A percentile compares a stretch with the other conserved stretches of the same genome.
These are phyloP conservation scores for Cladosporium sphaerospermum DNA, from an alignment of 2,329 filamentous ascomycete species.

Conservation along the genomic window DNA sequence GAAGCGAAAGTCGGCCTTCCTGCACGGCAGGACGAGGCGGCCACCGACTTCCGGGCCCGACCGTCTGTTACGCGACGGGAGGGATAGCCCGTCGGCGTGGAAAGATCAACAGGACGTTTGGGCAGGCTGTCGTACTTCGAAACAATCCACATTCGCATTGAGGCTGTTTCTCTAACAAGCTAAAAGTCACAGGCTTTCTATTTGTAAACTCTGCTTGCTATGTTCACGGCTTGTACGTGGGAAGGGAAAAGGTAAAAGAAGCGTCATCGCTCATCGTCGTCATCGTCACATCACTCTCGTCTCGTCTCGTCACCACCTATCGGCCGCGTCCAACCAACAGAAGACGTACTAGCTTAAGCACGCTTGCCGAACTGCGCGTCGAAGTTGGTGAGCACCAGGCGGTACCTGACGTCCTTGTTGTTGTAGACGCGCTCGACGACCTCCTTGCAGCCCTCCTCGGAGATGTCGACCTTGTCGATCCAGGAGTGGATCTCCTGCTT, in stretches of 20 bases:
- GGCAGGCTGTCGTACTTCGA: no score
- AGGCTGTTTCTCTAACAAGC: no score
- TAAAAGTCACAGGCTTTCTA: no score
- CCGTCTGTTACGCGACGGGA: no score
- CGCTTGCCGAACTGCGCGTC: conserved; percentile 60
- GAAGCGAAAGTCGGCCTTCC: no score
- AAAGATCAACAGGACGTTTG: no score
- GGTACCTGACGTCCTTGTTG: conserved; percentile 64
- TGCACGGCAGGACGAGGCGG: no score
- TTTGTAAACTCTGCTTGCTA: conserved; percentile 1
- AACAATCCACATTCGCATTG: no score
- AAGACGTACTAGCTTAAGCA: conserved; percentile 18
- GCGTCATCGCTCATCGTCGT: conserved; percentile 6
- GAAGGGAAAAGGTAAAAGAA: no score
- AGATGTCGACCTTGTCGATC: conserved; percentile 65
- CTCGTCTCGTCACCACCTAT: background rate
- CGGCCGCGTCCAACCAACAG: background rate
- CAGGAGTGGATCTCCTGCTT: conserved; percentile 48
- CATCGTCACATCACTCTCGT: conserved; percentile 5
- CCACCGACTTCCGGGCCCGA: no score
- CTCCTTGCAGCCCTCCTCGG: conserved; percentile 61
- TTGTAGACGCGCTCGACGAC: conserved; percentile 61
- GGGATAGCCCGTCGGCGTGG: no score
- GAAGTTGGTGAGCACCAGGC: conserved; percentile 63
- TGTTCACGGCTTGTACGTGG: no score